Percentiles rank a stretch among this genome's conserved stretches.
These are phyloP conservation scores for Sicyos edulis DNA, from an alignment of 306 rosid genomes.

Conservation along the genomic window DNA sequence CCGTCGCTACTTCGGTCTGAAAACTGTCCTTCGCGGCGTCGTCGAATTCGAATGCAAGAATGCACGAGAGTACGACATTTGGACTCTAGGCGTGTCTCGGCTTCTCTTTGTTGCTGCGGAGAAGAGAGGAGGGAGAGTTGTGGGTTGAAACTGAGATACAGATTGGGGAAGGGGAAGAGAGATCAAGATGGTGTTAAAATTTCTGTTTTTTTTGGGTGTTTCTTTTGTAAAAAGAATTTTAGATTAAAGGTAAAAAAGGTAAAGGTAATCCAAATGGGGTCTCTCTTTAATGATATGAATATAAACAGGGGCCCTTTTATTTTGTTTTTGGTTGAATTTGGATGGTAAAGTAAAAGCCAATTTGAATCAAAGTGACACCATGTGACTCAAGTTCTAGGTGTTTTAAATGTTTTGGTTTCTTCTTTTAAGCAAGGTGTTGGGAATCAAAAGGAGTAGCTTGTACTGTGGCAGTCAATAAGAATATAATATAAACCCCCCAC, in stretches of 20 bases:
- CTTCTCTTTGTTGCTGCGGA: conserved; percentile 70
- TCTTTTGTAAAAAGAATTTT: conserved; percentile 18
- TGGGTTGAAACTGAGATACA: conserved; percentile 1
- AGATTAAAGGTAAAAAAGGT: conserved; percentile 28
- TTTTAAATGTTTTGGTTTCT: background rate
- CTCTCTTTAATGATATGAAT: conserved; percentile 14
- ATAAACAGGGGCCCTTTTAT: conserved; percentile 29
- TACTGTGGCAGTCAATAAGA: conserved; percentile 1
- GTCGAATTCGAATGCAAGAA: conserved; percentile 83
- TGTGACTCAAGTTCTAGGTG: conserved; percentile 33
- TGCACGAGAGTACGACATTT: conserved; percentile 68
- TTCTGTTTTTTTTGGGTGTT: conserved; percentile 8
- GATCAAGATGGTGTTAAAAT: background rate
- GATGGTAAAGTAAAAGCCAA: conserved; percentile 37
- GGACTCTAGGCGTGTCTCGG: conserved; percentile 86
- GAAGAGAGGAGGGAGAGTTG: conserved; percentile 24
- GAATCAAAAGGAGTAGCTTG: conserved; percentile 11
- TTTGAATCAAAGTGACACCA: conserved; percentile 45
- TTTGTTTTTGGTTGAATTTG: conserved; percentile 32
- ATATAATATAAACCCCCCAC: conserved; percentile 17
- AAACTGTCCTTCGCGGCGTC: conserved; percentile 56
- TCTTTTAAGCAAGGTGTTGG: background rate
- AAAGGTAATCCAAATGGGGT: conserved; percentile 16
- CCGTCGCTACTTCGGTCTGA: conserved; percentile 87
- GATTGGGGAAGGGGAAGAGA: background rate